A percentile compares a stretch with the other conserved stretches of the same genome.
Evolutionary conservation across 148 eudicot genomes (phyloP).

Genomic region (Amaranthus cruentus): DNA sequence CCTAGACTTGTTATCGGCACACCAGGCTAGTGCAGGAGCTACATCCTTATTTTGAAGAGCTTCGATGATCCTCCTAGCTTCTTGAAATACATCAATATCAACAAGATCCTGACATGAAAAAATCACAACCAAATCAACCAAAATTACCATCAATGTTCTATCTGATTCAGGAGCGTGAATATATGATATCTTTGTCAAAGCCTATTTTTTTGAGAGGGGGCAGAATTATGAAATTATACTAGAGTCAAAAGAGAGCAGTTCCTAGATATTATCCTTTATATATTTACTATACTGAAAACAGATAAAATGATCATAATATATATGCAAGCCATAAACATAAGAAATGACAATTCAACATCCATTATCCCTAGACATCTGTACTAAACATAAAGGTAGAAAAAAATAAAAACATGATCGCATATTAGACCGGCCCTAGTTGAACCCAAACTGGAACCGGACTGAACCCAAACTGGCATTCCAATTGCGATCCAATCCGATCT

Average conservation of each 20-base stretch:
- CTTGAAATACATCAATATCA: slow-evolving; percentile 85
- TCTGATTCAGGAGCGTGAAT: neutral
- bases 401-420: neutral
- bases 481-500: too few relatives aligned
- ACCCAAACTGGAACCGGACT: too few relatives aligned
- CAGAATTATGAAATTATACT: too few relatives aligned
- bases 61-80: slow-evolving; percentile 84
- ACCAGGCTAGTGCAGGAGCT: slow-evolving; percentile 94
- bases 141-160: neutral
- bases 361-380: neutral
- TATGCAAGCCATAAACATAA: too few relatives aligned
- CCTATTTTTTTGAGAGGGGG: too few relatives aligned
- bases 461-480: too few relatives aligned
- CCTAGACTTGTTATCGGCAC: slow-evolving; percentile 91
- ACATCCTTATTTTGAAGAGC: slow-evolving; percentile 92
- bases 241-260: too few relatives aligned
- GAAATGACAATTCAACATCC: neutral
- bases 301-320: too few relatives aligned
- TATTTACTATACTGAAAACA: too few relatives aligned
- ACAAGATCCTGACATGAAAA: slow-evolving; percentile 68
- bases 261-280: too few relatives aligned
- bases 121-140: slow-evolving; percentile 4
- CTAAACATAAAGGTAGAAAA: neutral
- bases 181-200: too few relatives aligned
- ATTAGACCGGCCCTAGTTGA: neutral